Evolutionary conservation across 2,329 filamentous ascomycete genomes (phyloP), one percentile per base, ranked within the genome.

Genomic region (Cryphonectria carpinicola): DNA sequence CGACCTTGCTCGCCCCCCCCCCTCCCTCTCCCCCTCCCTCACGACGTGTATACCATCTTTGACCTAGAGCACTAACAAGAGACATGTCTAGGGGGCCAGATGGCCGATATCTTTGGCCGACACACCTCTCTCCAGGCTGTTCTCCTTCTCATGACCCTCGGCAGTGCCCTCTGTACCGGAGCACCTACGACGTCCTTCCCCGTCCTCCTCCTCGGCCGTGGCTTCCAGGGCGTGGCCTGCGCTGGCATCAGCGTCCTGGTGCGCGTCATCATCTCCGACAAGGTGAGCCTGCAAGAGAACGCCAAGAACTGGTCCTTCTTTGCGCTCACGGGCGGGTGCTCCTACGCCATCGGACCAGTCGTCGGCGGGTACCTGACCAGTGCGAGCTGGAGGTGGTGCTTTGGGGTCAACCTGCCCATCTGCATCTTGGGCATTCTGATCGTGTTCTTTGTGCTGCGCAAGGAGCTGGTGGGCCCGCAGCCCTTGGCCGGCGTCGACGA

Each of bases 341-440:
- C 87, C 17, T 92, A 89, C 75, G 84, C 84, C 1, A 74, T 90
- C 13, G 89, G 90, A 0, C 90, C 90, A 0, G 84, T 90, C 4
- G 80, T 91, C 39, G 90, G 90, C 58, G 89, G 84, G 0, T 87
- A 86, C 69, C 81, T 89, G 13, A 86, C 86, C 28, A 80, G 82
- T 41, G 79, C 83, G 4, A 85, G 84, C 73, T 92, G 90, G 90
- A 81, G 89, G 65, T 92, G 90, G 84, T 90, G 88, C 75, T 92
- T 92, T 76, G 88, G 84, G 41, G 84, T 92, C 67, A 88, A 87
- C 71, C 81, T 90, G 25, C 88, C 88, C 14, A 83, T 90, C 56
- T 84, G 81, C 1, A 80, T 84, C 4, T 74, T 86, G n/a, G 86
- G 84, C 4, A 81, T 90, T 41, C 56, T 86, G 28, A 71, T 88